Evolutionary conservation across 257 asterid species (phyloP), one percentile per base, ranked within the genome.

Genomic region (Fraxinus pennsylvanica): DNA sequence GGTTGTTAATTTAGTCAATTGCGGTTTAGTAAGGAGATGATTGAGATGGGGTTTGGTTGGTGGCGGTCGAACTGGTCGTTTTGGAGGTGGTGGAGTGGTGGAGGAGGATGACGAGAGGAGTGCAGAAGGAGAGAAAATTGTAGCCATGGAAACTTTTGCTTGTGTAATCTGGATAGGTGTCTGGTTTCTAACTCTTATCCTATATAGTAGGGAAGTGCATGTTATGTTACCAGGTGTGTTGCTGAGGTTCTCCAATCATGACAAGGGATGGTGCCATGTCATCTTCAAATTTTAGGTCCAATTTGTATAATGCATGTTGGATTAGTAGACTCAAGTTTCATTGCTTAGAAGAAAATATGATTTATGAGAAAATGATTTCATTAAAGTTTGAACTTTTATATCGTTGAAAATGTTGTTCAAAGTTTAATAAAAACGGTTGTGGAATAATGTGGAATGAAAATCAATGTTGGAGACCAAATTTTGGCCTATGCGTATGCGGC

Each of bases 91-190:
- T 39, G 86, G 77, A 32, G 78, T 41, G 78, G 90, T 33, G 85
- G 92, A 74, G 68, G 85, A n/a, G 76, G 88, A 66, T 79, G 90
- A 73, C 41, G 89, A 79, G 79, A 85, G 88, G 86, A 87, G 36
- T 85, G 95, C 90, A 71, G 96, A 87, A 80, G 96, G 87, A 68
- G 95, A 86, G 92, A 89, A 87, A 82, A 88, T 84, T 63, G 94
- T 85, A 82, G 99, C 97, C 98, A 94, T 93, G 75, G 76, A 76
- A 68, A 78, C 10, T 33, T 38, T 68, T 21, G 76, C 73, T 32
- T 47, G 80, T 38, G 74, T 67, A 59, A 65, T 32, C 29, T 69
- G 72, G 85, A 76, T 79, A 29, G 82, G 84, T 81, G 89, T 87
- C 77, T 76, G 86, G 71, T 85, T 84, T 67, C 38, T 17, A 4